Percentiles rank a stretch among this genome's conserved stretches.
phyloP scores from a whole-genome alignment of 2,329 filamentous ascomycete species.

The Cladophialophora carrionii region DNA sequence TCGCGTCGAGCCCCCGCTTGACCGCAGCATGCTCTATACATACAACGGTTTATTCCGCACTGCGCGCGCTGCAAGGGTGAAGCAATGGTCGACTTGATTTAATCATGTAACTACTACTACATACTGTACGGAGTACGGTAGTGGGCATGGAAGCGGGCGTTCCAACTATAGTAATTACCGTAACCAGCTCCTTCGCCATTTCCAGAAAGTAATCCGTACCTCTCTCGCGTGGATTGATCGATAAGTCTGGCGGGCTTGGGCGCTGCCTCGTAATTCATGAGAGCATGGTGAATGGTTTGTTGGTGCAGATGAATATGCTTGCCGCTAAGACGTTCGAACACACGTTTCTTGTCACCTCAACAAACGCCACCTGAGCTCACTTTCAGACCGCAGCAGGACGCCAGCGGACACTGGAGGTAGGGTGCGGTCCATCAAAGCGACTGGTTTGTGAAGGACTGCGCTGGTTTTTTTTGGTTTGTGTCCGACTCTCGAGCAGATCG shows the following conservation, averaged over 20 bases:
- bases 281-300: conserved; percentile 14
- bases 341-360: neutral
- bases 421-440: neutral
- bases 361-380: neutral
- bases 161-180: too few species aligned
- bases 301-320: neutral
- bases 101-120: too few species aligned
- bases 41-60: too few species aligned
- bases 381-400: neutral
- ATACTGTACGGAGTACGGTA: too few species aligned
- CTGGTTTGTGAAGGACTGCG: neutral
- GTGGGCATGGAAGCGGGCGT: too few species aligned
- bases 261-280: neutral
- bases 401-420: neutral
- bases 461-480: neutral
- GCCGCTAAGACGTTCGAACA: neutral
- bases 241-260: conserved; percentile 2
- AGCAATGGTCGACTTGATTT: too few species aligned
- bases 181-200: too few species aligned
- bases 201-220: too few species aligned
- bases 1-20: too few species aligned
- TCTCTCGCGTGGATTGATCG: too few species aligned
- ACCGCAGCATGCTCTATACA: too few species aligned
- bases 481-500: neutral
- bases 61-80: too few species aligned